phyloP scores from a whole-genome alignment of 1,284 basidiomycete species.

The Pyrrhoderma lamaoense region DNA sequence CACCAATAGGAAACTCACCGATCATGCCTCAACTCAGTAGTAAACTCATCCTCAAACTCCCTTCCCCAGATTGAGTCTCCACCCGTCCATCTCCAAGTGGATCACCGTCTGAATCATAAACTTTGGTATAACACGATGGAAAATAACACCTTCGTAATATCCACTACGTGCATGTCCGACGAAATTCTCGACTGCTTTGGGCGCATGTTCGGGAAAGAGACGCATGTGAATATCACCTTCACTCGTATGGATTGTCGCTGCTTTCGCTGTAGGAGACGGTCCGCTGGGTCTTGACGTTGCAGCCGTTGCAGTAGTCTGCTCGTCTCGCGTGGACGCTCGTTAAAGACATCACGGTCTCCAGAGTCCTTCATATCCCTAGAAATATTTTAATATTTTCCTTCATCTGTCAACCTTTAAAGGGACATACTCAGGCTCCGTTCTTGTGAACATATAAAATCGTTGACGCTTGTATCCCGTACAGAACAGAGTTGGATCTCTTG shows the following conservation, averaged over 20 bases:
- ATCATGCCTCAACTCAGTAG: constrained; percentile 84
- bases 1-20: constrained; percentile 39
- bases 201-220: constrained; percentile 86
- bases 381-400: constrained; percentile 9
- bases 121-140: constrained; percentile 97
- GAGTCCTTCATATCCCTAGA: constrained; percentile 69
- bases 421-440: constrained; percentile 81
- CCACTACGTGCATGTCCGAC: constrained; percentile 87
- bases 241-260: constrained; percentile 91
- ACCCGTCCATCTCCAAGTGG: constrained; percentile 95
- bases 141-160: constrained; percentile 91
- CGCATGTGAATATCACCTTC: constrained; percentile 90
- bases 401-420: background rate
- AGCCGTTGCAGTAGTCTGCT: constrained; percentile 82
- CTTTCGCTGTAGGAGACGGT: constrained; percentile 60
- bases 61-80: constrained; percentile 91
- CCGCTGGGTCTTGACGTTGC: constrained; percentile 41
- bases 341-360: constrained; percentile 95
- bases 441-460: constrained; percentile 96
- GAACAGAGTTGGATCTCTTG: constrained; percentile 87
- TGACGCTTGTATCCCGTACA: constrained; percentile 90
- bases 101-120: constrained; percentile 99
- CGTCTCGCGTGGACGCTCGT: constrained; percentile 94
- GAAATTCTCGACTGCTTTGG: constrained; percentile 97
- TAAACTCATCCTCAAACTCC: constrained; percentile 96